Evolutionary conservation across 192 early-diverging fungal genomes (phyloP), one percentile per base, ranked within the genome.

Genomic region (Coemansia sp.): DNA sequence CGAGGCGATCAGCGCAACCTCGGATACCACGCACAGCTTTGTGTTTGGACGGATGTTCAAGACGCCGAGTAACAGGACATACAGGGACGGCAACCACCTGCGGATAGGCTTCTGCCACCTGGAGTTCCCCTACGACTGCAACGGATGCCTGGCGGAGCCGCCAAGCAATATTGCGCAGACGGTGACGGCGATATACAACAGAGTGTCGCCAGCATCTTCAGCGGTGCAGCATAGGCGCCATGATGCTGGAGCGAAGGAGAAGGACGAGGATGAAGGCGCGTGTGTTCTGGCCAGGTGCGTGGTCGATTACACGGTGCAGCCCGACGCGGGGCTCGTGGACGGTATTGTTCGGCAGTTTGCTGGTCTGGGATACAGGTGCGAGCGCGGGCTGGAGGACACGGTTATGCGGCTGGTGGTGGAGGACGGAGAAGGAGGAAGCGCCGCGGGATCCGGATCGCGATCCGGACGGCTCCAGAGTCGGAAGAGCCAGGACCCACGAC

Each of bases 41-140:
- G 54, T 68, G 19, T 77, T 77, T 45, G 76, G 69, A 0, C 62
- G 65, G 8, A 45, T 77, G 38, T 77, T 69, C 60, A 57, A 58
- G 9, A 77, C 63, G 1, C 76, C 76, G 7, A 67, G 52, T 2
- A 77, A 72, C 70, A 21, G 37, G 16, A 42, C 26, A 8, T 67
- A 68, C 61, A 62, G 63, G 3, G 67, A 77, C 41, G 70, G 63
- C 63, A 77, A 72, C 64, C 70, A 72, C 23, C 39, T 77, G 50
- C 50, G 45, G 38, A 61, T 77, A 23, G 54, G 50, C 23, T 77
- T 77, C 21, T 77, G 70, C 38, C 69, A 77, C 41, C 66, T 77
- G 7, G 76, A 77, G 63, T 77, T 66, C 47, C 76, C 76, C 6
- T 69, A 63, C 66, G 76, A 72, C 70, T 65, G 70, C 37, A 65